These are phyloP conservation scores for Phellopilus nigrolimitatus DNA, from an alignment of 1,284 basidiomycete species.

Conservation along the genomic window DNA sequence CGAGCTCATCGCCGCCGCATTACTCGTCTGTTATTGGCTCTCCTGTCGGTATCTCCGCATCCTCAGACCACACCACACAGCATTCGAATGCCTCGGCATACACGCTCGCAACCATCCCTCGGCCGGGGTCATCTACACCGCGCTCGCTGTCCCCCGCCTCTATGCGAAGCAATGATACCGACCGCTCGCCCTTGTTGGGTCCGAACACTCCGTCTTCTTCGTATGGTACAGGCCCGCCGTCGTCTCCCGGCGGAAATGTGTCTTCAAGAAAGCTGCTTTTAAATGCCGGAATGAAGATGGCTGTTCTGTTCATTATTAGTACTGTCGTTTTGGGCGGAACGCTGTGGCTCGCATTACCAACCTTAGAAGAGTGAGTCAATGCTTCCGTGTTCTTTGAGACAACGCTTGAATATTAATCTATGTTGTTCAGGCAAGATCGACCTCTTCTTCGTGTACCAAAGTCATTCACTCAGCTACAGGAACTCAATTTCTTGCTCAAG, in stretches of 20 bases:
- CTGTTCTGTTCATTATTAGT: conserved; percentile 68
- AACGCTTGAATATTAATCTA: neutral
- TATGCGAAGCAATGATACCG: conserved; percentile 8
- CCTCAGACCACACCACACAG: conserved; percentile 2
- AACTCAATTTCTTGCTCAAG: conserved; percentile 77
- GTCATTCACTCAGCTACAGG: conserved; percentile 78
- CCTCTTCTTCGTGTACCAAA: conserved; percentile 73
- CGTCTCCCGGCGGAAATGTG: conserved; percentile 33
- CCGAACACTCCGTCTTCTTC: conserved; percentile 33
- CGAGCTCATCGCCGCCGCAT: conserved; percentile 18
- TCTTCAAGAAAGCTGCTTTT: conserved; percentile 58
- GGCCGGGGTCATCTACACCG: conserved; percentile 34
- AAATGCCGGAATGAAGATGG: conserved; percentile 80
- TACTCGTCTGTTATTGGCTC: conserved; percentile 14
- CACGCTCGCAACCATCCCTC: conserved; percentile 54
- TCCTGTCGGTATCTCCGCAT: conserved; percentile 4
- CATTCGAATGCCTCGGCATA: conserved; percentile 52
- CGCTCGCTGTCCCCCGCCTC: conserved; percentile 26
- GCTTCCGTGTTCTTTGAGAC: neutral
- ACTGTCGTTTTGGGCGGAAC: conserved; percentile 66
- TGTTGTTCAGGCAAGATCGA: conserved; percentile 57
- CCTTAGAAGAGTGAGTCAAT: conserved; percentile 64
- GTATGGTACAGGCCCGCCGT: conserved; percentile 50
- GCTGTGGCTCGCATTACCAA: conserved; percentile 76
- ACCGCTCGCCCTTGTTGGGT: conserved; percentile 19